Conservation (phyloP, 805 yeast genomes). For the Metschnikowia santaceciliae region DNA sequence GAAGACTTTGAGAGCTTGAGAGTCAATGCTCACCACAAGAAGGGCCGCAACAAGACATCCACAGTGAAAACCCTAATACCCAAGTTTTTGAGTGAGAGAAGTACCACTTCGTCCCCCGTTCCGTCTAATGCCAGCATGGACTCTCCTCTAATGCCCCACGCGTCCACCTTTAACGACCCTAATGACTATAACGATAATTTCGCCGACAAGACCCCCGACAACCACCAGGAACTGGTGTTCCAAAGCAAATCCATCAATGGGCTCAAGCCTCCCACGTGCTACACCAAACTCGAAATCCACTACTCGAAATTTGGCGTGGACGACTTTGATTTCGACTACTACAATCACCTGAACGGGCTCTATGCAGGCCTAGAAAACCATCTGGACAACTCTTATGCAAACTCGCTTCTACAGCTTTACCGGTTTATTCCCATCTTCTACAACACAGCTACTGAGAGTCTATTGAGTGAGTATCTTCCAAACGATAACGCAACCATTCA, state of each 20-base stretch:
- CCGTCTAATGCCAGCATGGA: slow-evolving; percentile 6
- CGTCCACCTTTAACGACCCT: slow-evolving; percentile 10
- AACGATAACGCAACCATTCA: slow-evolving; percentile 30
- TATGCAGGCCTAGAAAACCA: slow-evolving; percentile 86
- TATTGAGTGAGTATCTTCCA: slow-evolving; percentile 48
- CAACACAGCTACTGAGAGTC: slow-evolving; percentile 54
- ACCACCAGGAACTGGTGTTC: slow-evolving; percentile 16
- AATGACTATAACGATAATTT: slow-evolving; percentile 12
- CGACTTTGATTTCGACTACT: slow-evolving; percentile 87
- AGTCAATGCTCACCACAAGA: slow-evolving; percentile 12
- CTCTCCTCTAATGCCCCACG: slow-evolving; percentile 9
- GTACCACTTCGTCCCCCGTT: slow-evolving; percentile 14
- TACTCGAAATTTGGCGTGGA: slow-evolving; percentile 90
- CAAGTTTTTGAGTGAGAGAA: slow-evolving; percentile 58
- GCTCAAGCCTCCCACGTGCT: slow-evolving; percentile 61
- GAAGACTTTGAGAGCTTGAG: slow-evolving; percentile 38
- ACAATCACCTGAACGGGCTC: slow-evolving; percentile 58
- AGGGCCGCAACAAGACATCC: slow-evolving; percentile 10
- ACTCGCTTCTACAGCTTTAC: slow-evolving; percentile 75
- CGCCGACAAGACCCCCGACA: slow-evolving; percentile 4
- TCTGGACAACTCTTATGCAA: slow-evolving; percentile 66
- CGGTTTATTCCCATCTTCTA: slow-evolving; percentile 72
- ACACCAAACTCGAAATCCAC: slow-evolving; percentile 66
- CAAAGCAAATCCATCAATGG: slow-evolving; percentile 18
- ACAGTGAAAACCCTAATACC: slow-evolving; percentile 29